These are phyloP conservation scores for Aureobasidium sp. DNA, from an alignment of 2,329 filamentous ascomycete genomes.

Conservation along the genomic window DNA sequence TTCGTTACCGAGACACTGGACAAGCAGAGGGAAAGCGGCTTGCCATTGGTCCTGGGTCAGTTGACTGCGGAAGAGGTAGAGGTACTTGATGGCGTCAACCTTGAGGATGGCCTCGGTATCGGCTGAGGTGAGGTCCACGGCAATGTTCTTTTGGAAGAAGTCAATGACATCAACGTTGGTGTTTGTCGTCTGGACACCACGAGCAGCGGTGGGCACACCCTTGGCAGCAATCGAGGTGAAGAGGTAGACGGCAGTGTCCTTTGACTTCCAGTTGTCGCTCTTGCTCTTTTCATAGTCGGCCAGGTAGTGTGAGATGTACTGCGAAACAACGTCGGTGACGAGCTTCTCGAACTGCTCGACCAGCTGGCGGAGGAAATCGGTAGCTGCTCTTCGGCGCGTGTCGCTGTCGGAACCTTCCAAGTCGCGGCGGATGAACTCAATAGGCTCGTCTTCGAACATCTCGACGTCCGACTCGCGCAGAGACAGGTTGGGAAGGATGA, in stretches of 20 bases:
- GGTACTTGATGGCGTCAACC: conserved; percentile 95
- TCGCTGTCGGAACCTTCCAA: conserved; percentile 95
- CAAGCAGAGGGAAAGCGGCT: conserved; percentile 77
- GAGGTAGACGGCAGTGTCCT: conserved; percentile 96
- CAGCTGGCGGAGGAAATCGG: conserved; percentile 84
- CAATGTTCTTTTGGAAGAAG: conserved; percentile 91
- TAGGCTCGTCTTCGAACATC: conserved; percentile 96
- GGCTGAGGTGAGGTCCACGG: conserved; percentile 72
- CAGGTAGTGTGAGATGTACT: conserved; percentile 82
- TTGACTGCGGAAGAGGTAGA: conserved; percentile 94
- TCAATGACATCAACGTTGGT: conserved; percentile 69
- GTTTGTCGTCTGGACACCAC: conserved; percentile 89
- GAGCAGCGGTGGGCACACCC: conserved; percentile 75
- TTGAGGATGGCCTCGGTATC: conserved; percentile 77
- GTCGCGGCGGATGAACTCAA: conserved; percentile 93
- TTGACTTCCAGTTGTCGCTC: conserved; percentile 80
- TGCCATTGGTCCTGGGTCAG: conserved; percentile 89
- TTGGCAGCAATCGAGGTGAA: conserved; percentile 93
- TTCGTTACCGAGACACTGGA: conserved; percentile 79
- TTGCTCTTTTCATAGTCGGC: conserved; percentile 62
- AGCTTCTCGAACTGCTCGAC: conserved; percentile 80
- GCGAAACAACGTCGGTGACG: conserved; percentile 80
- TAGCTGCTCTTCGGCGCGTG: conserved; percentile 83
- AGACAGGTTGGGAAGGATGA: conserved; percentile 86
- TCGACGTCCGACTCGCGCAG: conserved; percentile 91